Evolutionary conservation across 1,284 basidiomycete species (phyloP), one percentile per base, ranked within the genome.

Genomic region (Ceratobasidium sp.): DNA sequence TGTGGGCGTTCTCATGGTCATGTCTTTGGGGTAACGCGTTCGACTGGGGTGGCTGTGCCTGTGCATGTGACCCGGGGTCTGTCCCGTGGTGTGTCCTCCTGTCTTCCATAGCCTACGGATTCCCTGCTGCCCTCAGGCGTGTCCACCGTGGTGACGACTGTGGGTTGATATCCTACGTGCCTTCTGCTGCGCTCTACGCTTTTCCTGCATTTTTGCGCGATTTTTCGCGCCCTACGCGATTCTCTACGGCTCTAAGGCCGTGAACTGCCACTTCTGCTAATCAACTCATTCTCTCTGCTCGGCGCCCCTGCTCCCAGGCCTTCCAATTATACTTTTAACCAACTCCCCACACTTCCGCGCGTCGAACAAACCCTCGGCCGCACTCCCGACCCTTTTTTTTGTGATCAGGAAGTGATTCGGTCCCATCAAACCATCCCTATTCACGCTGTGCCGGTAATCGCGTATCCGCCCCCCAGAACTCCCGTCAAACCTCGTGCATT

Each of bases 1-100:
- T 39, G 6, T 63, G 72, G 23, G 51, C 13, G 49, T 63, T 15
- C 6, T 5, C n/a, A 40, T 76, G 80, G 60, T 82, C 81, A n/a
- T 58, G 53, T 20, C 80, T 77, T 53, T 80, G 26, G 7, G 82
- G 81, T 39, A 84, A 77, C 15, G 83, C 81, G 72, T 85, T 83
- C 3, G 83, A 33, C 33, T 53, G 51, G 51, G 51, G 51, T 53
- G 51, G 51, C 46, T 12, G 46, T 49, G 46, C 18, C 46, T 12
- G 46, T 49, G 15, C 20, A 53, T 53, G 51, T 53, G 18, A 53
- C 51, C 51, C 51, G 6, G 51, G 51, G 15, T 23, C n/a, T 18
- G 51, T 53, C 51, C n/a, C 33, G 33, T 7, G 15, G 51, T 53
- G n/a, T 18, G 6, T 23, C 56, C 56, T 12, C 56, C 26, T 58